A percentile compares a stretch with the other conserved stretches of the same genome.
Conservation (phyloP, 1,139 yeast genomes). For the Debaryomyces singareniensis region DNA sequence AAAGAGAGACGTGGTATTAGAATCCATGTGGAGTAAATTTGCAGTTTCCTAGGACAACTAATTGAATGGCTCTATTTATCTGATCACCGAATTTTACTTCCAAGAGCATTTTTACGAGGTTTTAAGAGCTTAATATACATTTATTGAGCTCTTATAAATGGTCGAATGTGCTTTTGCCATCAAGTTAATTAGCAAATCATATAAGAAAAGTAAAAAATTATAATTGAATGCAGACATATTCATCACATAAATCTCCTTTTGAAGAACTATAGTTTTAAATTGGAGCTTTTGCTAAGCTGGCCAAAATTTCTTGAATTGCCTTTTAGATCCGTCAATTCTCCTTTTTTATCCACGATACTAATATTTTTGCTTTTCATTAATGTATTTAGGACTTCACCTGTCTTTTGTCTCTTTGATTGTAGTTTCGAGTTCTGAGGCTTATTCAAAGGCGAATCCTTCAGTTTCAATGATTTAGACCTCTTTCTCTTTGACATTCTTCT, state of each 20-base stretch:
- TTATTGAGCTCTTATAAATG: not conserved
- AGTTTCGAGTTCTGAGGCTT: constrained; percentile 16
- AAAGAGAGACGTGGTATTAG: too few species aligned
- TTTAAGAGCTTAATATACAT: not conserved
- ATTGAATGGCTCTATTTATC: too few species aligned
- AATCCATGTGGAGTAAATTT: not conserved
- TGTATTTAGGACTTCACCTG: constrained; percentile 64
- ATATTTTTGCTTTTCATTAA: constrained; percentile 70
- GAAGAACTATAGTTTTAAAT: not conserved
- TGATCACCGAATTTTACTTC: too few species aligned
- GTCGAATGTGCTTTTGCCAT: not conserved
- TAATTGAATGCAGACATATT: too few species aligned
- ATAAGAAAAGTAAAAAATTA: not conserved
- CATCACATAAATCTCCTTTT: not conserved
- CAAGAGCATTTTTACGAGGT: too few species aligned
- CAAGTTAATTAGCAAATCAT: not conserved
- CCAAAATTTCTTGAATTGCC: constrained; percentile 39
- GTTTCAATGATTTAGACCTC: constrained; percentile 51
- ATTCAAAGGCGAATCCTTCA: constrained; percentile 14
- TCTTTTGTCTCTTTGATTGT: constrained; percentile 43
- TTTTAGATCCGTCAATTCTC: constrained; percentile 66
- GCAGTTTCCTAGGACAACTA: not conserved
- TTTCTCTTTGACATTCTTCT: constrained; percentile 84
- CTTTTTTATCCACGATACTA: constrained; percentile 72
- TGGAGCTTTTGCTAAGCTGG: not conserved